Evolutionary conservation across 2,329 filamentous ascomycete species (phyloP).

Genomic region (Dactylonectria macrodidyma): DNA sequence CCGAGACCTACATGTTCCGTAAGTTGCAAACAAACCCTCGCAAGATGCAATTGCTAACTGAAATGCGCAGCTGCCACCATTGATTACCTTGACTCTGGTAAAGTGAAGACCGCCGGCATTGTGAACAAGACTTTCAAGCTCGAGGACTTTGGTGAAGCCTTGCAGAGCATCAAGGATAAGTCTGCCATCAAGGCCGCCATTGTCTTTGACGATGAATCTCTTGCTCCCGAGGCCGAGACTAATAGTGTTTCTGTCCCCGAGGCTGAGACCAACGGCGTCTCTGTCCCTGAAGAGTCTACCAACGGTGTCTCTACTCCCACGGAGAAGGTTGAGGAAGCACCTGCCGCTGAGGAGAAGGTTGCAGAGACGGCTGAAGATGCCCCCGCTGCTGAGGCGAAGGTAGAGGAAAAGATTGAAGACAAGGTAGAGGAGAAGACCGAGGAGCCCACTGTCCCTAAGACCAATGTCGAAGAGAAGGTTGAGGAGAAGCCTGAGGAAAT

Average conservation of each 20-base stretch:
- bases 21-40: conserved; percentile 41
- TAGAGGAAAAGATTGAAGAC: conserved; percentile 11
- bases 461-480: conserved; percentile 4
- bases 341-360: conserved; percentile 7
- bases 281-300: conserved; percentile 9
- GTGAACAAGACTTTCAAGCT: conserved; percentile 82
- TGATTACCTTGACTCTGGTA: conserved; percentile 70
- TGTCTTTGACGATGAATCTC: conserved; percentile 70
- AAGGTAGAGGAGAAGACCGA: conserved; percentile 17
- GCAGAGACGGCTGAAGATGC: not conserved
- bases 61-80: conserved; percentile 58
- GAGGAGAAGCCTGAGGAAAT: conserved; percentile 18
- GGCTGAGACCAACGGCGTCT: conserved; percentile 7
- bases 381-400: conserved; percentile 6
- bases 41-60: conserved; percentile 19
- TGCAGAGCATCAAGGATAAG: conserved; percentile 81
- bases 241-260: conserved; percentile 4
- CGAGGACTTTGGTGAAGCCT: conserved; percentile 80
- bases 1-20: conserved; percentile 81
- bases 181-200: conserved; percentile 82
- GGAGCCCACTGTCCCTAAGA: conserved; percentile 1
- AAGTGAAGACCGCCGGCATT: conserved; percentile 76
- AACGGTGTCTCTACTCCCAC: conserved; percentile 6
- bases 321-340: not conserved
- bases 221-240: conserved; percentile 12